phyloP scores from a whole-genome alignment of 495 filamentous ascomycete species.

The Saxispiralis lemnorum region DNA sequence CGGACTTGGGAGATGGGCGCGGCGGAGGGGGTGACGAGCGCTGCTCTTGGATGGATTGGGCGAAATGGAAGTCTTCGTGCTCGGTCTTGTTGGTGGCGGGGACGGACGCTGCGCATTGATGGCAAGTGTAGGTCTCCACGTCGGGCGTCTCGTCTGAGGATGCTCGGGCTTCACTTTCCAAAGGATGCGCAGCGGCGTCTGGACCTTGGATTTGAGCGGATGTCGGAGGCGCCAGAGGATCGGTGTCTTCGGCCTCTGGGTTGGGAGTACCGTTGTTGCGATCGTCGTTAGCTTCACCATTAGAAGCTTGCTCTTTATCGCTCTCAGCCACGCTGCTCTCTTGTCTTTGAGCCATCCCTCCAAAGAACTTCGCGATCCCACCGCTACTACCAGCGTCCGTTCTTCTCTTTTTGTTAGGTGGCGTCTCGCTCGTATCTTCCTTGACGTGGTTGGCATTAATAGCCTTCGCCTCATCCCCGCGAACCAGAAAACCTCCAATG shows the following conservation, averaged over 20 bases:
- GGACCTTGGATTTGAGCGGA: neutral
- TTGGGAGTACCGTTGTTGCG: neutral
- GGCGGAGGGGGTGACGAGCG: neutral
- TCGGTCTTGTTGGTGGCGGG: slow-evolving; percentile 42
- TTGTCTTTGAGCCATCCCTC: neutral
- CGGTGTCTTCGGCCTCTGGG: too few species aligned
- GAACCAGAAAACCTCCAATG: slow-evolving; percentile 68
- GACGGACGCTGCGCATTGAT: slow-evolving; percentile 44
- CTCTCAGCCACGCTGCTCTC: slow-evolving; percentile 5
- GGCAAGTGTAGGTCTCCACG: slow-evolving; percentile 39
- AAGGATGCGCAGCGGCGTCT: neutral
- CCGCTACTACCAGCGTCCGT: slow-evolving; percentile 29
- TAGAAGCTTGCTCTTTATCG: slow-evolving; percentile 5
- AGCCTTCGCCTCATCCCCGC: slow-evolving; percentile 54
- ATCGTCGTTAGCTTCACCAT: neutral
- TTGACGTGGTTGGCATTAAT: slow-evolving; percentile 17
- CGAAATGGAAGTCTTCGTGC: slow-evolving; percentile 93
- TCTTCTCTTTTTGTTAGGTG: slow-evolving; percentile 27
- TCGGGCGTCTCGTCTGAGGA: too few species aligned
- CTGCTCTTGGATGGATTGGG: slow-evolving; percentile 61
- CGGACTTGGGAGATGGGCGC: neutral
- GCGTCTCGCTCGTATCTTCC: slow-evolving; percentile 11
- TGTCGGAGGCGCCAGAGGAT: neutral
- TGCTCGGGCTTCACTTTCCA: neutral
- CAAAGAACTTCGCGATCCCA: slow-evolving; percentile 44